Percentiles rank a stretch among this genome's conserved stretches.
phyloP scores from a whole-genome alignment of 164 flowering plant species.

The Magnolia sinica region DNA sequence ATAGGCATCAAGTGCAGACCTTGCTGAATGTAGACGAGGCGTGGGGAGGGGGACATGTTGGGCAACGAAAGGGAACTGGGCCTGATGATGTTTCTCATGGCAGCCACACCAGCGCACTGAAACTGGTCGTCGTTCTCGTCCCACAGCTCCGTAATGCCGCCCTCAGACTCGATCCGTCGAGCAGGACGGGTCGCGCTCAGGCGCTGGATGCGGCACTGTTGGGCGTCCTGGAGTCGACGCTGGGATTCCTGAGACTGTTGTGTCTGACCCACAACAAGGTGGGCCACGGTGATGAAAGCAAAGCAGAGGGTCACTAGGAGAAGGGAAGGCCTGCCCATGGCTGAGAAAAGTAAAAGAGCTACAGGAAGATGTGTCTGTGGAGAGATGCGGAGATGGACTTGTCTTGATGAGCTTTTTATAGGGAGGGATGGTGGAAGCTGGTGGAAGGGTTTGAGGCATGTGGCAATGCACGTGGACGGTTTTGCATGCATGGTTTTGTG shows the following conservation, averaged over 20 bases:
- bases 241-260: not conserved
- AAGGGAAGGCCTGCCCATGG: not conserved
- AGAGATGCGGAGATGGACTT: not conserved
- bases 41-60: constrained; percentile 35
- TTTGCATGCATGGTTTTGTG: no score
- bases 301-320: not conserved
- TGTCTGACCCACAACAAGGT: not conserved
- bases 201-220: constrained; percentile 34
- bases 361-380: not conserved
- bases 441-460: not conserved
- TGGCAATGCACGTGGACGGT: no score
- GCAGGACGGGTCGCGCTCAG: constrained; percentile 44
- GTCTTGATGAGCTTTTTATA: not conserved
- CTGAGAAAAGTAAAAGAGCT: not conserved
- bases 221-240: not conserved
- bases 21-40: constrained; percentile 34
- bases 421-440: not conserved
- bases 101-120: constrained; percentile 14
- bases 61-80: constrained; percentile 53
- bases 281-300: not conserved
- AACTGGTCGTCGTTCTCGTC: not conserved
- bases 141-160: constrained; percentile 38
- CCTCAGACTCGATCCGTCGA: constrained; percentile 36
- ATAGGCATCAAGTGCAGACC: constrained; percentile 17
- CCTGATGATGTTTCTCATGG: constrained; percentile 8